Base-by-base conservation (phyloP, 768 basidiomycete genomes). In the Mrakia blollopis region DNA sequence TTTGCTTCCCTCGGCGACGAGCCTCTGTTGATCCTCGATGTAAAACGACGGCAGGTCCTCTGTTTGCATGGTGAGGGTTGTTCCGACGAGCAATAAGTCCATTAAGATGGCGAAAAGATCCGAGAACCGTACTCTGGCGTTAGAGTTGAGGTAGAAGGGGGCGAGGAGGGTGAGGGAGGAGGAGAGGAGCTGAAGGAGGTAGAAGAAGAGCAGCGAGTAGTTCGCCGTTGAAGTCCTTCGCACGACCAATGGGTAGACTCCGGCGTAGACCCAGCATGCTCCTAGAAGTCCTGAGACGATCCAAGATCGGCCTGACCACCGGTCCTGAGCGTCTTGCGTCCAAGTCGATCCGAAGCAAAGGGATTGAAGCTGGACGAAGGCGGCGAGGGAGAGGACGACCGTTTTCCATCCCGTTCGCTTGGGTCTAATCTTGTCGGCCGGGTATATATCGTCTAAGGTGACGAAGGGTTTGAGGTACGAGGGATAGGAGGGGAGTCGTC, bases 131-230 rank as follows among this genome's bases (percentile, higher is more conserved):
- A 65, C 30, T 2, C 61, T 71, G n/a, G 65, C 23, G 37, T 60
- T 61, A 3, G 62, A 71, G 8, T 72, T 41, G 32, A 77, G 61
- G 14, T 72, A 77, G 28, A 72, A 47, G 25, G 62, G 44, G 0
- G 76, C 18, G 25, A 77, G 62, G 25, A 77, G 44, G 35, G 60
- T 41, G 70, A 77, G 71, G n/a, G 30, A 11, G 25, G 70, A 65
- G 50, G 11, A 25, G 69, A 47, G 11, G 23, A 72, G 52, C 39
- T 52, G 47, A 28, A 77, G 9, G 50, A 41, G 30, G 61, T 72
- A 72, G 47, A 77, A 77, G 0, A 35, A 6, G 2, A 71, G 28
- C 6, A 77, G 32, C 3, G 70, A 18, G 4, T 41, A 39, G 23
- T 61, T 41, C 3, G 70, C 50, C 39, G 62, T 67, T 6, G 60